Conservation (phyloP, 2,329 filamentous ascomycete genomes). For the Fusarium azukiicola region DNA sequence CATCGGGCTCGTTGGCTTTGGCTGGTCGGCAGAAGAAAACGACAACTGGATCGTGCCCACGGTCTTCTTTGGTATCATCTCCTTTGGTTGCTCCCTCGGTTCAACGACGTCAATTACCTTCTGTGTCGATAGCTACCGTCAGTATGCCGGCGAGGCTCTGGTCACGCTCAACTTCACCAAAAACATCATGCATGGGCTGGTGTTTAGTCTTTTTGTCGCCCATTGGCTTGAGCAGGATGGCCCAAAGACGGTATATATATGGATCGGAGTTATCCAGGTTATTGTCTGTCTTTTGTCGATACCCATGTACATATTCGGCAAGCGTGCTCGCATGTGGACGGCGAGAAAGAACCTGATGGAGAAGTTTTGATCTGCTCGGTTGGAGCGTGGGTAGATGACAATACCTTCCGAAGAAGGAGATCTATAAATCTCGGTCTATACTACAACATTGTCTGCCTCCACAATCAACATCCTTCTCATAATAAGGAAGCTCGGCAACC, state of each 20-base stretch:
- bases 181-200: constrained; percentile 93
- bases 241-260: constrained; percentile 88
- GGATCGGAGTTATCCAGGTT: constrained; percentile 92
- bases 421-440: too few relatives aligned
- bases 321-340: constrained; percentile 96
- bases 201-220: constrained; percentile 93
- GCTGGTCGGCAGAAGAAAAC: constrained; percentile 89
- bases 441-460: too few relatives aligned
- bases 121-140: constrained; percentile 93
- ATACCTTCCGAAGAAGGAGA: too few relatives aligned
- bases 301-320: constrained; percentile 98
- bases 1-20: constrained; percentile 94
- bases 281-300: constrained; percentile 86
- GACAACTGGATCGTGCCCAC: constrained; percentile 95
- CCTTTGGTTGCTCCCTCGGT: constrained; percentile 94
- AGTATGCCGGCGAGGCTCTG: constrained; percentile 95
- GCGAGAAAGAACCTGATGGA: constrained; percentile 92
- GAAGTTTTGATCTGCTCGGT: constrained; percentile 69
- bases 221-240: constrained; percentile 89
- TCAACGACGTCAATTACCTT: constrained; percentile 96
- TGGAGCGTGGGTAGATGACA: too few relatives aligned
- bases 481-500: too few relatives aligned
- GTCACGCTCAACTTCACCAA: constrained; percentile 97
- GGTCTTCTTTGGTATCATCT: constrained; percentile 93
- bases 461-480: too few relatives aligned